Conservation (phyloP, 768 basidiomycete genomes). For the Cyathus striatus region DNA sequence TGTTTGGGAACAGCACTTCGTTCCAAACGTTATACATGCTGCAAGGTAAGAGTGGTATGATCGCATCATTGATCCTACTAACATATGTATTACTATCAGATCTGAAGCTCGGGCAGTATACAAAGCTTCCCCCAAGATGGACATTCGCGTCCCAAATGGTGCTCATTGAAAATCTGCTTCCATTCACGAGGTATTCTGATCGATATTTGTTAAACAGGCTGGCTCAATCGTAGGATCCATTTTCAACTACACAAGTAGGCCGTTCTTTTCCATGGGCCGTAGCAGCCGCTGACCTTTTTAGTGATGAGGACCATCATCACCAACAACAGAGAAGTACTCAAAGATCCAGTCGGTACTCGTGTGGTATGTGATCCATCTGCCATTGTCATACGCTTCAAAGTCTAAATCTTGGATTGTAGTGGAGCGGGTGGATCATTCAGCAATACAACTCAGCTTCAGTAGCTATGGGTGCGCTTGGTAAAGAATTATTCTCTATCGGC, state of each 20-base stretch:
- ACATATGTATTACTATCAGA: constrained; percentile 11
- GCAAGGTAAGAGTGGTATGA: constrained; percentile 26
- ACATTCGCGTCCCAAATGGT: constrained; percentile 46
- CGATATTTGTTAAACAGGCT: constrained; percentile 9
- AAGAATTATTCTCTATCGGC: constrained; percentile 45
- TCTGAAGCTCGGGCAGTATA: constrained; percentile 51
- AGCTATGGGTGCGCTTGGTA: constrained; percentile 50
- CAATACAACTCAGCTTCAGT: constrained; percentile 49
- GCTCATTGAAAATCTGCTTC: no score
- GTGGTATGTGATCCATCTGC: constrained; percentile 23
- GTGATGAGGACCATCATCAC: constrained; percentile 46
- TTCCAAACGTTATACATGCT: constrained; percentile 50
- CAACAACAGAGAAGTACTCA: constrained; percentile 39
- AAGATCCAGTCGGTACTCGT: constrained; percentile 44
- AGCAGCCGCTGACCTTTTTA: constrained; percentile 6
- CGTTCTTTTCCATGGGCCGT: not conserved
- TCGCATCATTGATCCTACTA: no score
- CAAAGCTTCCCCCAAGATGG: constrained; percentile 43
- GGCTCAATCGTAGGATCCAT: constrained; percentile 48
- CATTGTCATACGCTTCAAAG: not conserved
- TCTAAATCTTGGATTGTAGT: constrained; percentile 16
- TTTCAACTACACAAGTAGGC: constrained; percentile 44
- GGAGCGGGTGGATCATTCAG: constrained; percentile 52
- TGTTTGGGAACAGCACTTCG: constrained; percentile 47
- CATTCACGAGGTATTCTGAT: no score